Conservation (phyloP, 2,329 filamentous ascomycete genomes). For the Colletotrichum lindemuthianum region DNA sequence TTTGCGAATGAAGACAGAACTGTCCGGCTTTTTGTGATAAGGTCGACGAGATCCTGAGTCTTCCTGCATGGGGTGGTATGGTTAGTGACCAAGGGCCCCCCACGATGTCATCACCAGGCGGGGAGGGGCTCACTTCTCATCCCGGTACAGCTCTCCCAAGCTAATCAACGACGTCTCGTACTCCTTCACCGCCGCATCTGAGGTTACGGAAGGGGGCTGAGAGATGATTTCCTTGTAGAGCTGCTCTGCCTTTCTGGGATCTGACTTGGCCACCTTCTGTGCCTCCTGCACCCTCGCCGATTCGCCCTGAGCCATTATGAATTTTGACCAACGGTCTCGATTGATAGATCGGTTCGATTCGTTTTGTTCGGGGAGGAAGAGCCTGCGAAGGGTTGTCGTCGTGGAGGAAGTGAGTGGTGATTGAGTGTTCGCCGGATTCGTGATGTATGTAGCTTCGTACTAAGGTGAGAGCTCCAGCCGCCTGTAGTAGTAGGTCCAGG, state of each 20-base stretch:
- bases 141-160: slow-evolving; percentile 91
- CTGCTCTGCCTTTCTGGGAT: slow-evolving; percentile 85
- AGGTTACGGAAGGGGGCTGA: slow-evolving; percentile 82
- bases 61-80: slow-evolving; percentile 61
- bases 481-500: slow-evolving; percentile 31
- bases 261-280: slow-evolving; percentile 81
- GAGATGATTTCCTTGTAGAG: slow-evolving; percentile 92
- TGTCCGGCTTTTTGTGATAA: slow-evolving; percentile 89
- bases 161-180: slow-evolving; percentile 91
- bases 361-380: not conserved
- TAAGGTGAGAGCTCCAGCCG: slow-evolving; percentile 34
- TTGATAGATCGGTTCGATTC: slow-evolving; percentile 2
- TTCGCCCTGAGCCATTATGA: slow-evolving; percentile 66
- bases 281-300: slow-evolving; percentile 84
- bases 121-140: slow-evolving; percentile 73
- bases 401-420: slow-evolving; percentile 8
- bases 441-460: slow-evolving; percentile 29
- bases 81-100: slow-evolving; percentile 25
- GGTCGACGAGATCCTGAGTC: slow-evolving; percentile 84
- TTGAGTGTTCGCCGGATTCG: slow-evolving; percentile 32
- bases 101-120: slow-evolving; percentile 41
- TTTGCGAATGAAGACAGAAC: slow-evolving; percentile 97
- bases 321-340: slow-evolving; percentile 6
- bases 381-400: slow-evolving; percentile 21
- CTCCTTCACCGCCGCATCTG: slow-evolving; percentile 86